Conservation (phyloP, 306 rosid genomes). For the Rosa chinensis region DNA sequence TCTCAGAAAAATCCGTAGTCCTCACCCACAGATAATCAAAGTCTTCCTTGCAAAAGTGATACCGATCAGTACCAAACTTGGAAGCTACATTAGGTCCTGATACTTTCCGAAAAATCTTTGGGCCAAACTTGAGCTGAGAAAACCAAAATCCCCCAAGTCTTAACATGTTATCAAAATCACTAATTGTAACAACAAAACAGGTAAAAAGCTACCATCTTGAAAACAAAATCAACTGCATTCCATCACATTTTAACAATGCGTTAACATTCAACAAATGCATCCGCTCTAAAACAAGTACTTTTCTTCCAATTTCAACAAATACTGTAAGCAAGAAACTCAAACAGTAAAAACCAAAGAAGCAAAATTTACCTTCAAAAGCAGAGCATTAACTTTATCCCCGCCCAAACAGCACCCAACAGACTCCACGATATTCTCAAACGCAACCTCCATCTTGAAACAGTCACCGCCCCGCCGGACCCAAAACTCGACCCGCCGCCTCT, state of each 20-base stretch:
- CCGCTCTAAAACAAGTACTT: neutral
- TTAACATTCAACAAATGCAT: neutral
- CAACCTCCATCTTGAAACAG: constrained; percentile 63
- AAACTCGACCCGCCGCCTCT: constrained; percentile 60
- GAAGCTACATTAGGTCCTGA: constrained; percentile 53
- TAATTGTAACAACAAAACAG: neutral
- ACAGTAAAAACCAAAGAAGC: neutral
- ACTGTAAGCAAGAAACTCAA: neutral
- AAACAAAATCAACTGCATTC: neutral
- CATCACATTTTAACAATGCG: neutral
- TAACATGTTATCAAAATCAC: neutral
- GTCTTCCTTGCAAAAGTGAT: constrained; percentile 74
- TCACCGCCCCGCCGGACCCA: constrained; percentile 43
- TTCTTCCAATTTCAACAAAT: neutral
- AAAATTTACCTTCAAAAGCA: neutral
- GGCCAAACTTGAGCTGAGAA: constrained; percentile 74
- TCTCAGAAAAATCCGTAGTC: constrained; percentile 62
- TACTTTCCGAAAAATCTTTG: constrained; percentile 60
- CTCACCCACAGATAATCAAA: constrained; percentile 78
- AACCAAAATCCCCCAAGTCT: neutral
- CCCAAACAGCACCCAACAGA: constrained; percentile 43
- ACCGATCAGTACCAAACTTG: constrained; percentile 55
- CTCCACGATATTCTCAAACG: constrained; percentile 71
- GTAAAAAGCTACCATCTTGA: neutral
- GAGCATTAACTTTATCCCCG: constrained; percentile 45